Conservation (phyloP, 805 yeast genomes). For the Metschnikowia noctiluminum region DNA sequence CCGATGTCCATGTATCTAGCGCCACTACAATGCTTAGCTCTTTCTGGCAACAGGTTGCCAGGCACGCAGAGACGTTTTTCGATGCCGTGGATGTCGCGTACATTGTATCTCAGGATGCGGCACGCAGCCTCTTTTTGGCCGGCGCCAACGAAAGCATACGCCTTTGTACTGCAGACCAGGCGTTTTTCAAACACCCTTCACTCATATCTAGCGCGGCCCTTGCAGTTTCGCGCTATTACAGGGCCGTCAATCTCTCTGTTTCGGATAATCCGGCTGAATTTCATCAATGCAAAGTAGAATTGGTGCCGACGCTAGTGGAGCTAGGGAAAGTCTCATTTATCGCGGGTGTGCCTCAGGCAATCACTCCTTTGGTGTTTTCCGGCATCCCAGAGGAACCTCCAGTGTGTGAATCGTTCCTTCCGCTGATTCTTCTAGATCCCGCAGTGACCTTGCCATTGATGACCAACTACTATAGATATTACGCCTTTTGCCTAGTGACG, state of each 20-base stretch:
- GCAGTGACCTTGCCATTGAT: constrained; percentile 4
- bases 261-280: not conserved
- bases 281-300: not conserved
- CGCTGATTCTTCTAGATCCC: constrained; percentile 5
- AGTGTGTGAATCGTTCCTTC: constrained; percentile 9
- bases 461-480: constrained; percentile 15
- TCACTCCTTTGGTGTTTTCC: constrained; percentile 6
- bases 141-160: not conserved
- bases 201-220: not conserved
- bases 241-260: not conserved
- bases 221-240: not conserved
- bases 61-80: constrained; percentile 3
- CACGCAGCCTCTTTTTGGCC: not conserved
- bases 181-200: constrained; percentile 1
- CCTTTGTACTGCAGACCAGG: not conserved
- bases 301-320: constrained; percentile 5
- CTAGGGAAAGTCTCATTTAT: constrained; percentile 5
- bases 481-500: constrained; percentile 15
- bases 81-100: constrained; percentile 1
- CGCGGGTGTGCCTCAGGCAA: constrained; percentile 10
- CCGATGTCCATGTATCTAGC: constrained; percentile 4
- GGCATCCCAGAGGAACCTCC: not conserved
- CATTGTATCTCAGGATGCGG: not conserved
- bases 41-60: constrained; percentile 4
- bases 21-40: not conserved